A percentile compares a stretch with the other conserved stretches of the same genome.
Evolutionary conservation across 768 basidiomycete genomes (phyloP).

Genomic region (Agaricus blazei): DNA sequence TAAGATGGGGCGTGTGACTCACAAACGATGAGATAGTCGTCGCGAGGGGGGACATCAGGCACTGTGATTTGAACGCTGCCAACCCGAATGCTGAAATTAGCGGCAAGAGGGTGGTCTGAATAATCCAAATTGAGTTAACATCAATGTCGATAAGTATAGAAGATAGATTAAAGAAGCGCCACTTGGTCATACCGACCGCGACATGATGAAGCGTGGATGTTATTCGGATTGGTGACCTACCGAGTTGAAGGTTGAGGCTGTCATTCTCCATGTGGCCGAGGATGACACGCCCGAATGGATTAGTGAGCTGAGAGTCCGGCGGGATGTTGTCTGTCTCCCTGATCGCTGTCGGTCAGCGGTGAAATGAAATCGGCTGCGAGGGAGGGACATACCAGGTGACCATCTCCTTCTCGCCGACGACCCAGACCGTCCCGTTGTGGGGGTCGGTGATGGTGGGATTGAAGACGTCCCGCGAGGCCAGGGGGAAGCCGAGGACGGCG

Average conservation of each 20-base stretch:
- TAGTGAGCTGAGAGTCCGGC: constrained; percentile 39
- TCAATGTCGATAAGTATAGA: neutral
- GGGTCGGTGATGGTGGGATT: constrained; percentile 48
- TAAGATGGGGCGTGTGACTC: constrained; percentile 25
- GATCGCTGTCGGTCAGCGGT: neutral
- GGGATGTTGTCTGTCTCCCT: constrained; percentile 51
- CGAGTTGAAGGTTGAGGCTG: constrained; percentile 49
- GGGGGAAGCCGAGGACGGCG: constrained; percentile 29
- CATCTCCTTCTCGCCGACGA: constrained; percentile 35
- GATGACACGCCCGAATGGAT: constrained; percentile 42
- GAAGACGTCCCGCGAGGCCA: constrained; percentile 40
- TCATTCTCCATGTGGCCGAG: constrained; percentile 43
- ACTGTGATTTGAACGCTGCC: constrained; percentile 49
- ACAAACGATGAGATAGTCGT: constrained; percentile 61
- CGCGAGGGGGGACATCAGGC: constrained; percentile 37
- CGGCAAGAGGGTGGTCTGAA: constrained; percentile 54
- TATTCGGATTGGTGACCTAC: constrained; percentile 25
- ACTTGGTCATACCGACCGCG: too few relatives aligned
- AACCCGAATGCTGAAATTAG: constrained; percentile 44
- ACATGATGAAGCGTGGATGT: too few relatives aligned
- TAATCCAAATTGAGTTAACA: constrained; percentile 7
- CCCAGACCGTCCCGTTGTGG: constrained; percentile 42
- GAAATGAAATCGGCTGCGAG: neutral
- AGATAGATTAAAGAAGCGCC: too few relatives aligned
- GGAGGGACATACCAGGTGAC: constrained; percentile 48